Evolutionary conservation across 495 filamentous ascomycete genomes (phyloP).

Genomic region (Pseudoneurospora amorphoporcata): DNA sequence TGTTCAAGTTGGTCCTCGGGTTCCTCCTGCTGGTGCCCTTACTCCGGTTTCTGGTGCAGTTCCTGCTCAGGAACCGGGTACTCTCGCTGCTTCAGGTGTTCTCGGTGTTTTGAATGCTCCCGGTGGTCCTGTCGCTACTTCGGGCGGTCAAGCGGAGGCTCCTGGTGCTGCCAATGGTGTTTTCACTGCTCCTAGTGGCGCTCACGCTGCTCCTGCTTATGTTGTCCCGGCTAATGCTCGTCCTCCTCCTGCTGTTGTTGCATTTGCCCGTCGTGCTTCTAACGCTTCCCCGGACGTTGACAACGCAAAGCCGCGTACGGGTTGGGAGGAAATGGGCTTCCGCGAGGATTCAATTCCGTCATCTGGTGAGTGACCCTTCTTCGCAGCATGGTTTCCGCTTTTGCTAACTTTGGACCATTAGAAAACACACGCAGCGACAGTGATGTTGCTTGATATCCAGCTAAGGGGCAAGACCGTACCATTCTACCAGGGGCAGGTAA

Average conservation of each 20-base stretch:
- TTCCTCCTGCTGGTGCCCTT: not conserved
- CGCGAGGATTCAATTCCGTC: not conserved
- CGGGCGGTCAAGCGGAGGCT: not conserved
- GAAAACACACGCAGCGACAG: not conserved
- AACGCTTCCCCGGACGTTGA: not conserved
- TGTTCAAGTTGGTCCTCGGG: not conserved
- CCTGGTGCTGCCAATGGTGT: not conserved
- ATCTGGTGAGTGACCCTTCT: not conserved
- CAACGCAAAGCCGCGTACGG: not conserved
- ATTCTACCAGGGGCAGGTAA: too few relatives aligned
- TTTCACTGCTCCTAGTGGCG: not conserved
- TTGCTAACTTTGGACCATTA: not conserved
- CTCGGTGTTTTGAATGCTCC: too few relatives aligned
- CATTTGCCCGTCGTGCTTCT: not conserved
- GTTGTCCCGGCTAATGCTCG: not conserved
- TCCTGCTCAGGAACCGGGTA: too few relatives aligned
- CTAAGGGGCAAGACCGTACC: too few relatives aligned
- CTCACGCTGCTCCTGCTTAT: accelerated
- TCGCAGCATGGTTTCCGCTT: not conserved
- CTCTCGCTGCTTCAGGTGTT: too few relatives aligned
- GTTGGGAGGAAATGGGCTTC: not conserved
- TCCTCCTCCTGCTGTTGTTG: not conserved
- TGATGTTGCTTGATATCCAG: not conserved
- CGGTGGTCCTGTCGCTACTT: not conserved
- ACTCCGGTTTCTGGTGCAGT: not conserved